Percentiles rank a stretch among this genome's conserved stretches.
Conservation (phyloP, 2,329 filamentous ascomycete genomes). For the Aspergillus sp. region DNA sequence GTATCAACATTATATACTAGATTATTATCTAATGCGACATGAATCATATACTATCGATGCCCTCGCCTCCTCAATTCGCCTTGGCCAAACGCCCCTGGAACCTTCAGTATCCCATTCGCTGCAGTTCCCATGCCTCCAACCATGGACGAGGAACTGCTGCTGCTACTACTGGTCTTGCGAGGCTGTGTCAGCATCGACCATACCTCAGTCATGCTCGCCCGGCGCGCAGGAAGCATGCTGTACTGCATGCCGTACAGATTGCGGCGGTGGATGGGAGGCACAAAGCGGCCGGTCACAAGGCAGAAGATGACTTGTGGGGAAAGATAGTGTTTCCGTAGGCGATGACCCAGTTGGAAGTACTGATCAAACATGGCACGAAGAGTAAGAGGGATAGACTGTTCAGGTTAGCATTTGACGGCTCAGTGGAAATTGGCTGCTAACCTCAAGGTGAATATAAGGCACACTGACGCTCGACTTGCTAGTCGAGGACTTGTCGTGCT, state of each 20-base stretch:
- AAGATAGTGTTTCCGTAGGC: slow-evolving; percentile 92
- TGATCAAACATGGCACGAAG: slow-evolving; percentile 96
- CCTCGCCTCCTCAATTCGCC: slow-evolving; percentile 36
- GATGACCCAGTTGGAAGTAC: slow-evolving; percentile 90
- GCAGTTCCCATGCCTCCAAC: slow-evolving; percentile 27
- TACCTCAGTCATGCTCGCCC: slow-evolving; percentile 80
- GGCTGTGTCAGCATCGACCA: slow-evolving; percentile 70
- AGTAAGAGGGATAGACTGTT: slow-evolving; percentile 79
- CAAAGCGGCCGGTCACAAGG: slow-evolving; percentile 85
- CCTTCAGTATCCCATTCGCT: slow-evolving; percentile 33
- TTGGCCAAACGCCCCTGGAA: slow-evolving; percentile 35
- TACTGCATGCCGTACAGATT: slow-evolving; percentile 97
- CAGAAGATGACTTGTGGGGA: slow-evolving; percentile 85
- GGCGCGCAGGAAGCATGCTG: slow-evolving; percentile 85
- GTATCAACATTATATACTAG: slow-evolving; percentile 10
- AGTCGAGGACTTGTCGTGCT: slow-evolving; percentile 49
- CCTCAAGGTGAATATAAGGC: slow-evolving; percentile 85
- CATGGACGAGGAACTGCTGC: slow-evolving; percentile 28
- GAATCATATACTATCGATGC: slow-evolving; percentile 29
- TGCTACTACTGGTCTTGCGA: slow-evolving; percentile 32
- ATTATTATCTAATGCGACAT: slow-evolving; percentile 3
- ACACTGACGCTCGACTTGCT: slow-evolving; percentile 58
- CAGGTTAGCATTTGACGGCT: slow-evolving; percentile 18
- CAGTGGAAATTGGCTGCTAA: slow-evolving; percentile 40
- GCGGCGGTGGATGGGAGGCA: slow-evolving; percentile 91